phyloP scores from a whole-genome alignment of 176 grass and related monocot genomes.

The Lolium multiflorum region DNA sequence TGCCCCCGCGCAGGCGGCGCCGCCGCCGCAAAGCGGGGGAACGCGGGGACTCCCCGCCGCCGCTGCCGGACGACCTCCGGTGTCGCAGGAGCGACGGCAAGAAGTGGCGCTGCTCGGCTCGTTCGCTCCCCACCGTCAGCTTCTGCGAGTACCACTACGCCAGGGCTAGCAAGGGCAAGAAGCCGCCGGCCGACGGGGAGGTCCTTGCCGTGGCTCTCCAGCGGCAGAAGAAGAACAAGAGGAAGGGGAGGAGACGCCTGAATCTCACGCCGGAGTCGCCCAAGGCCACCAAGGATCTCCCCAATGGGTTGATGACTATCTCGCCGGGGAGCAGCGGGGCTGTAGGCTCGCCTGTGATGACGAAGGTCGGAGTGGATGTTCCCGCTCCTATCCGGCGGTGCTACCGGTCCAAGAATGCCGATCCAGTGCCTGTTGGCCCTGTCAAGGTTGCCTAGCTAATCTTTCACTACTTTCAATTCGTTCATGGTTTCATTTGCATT shows the following conservation, averaged over 20 bases:
- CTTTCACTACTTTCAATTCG: conserved; percentile 6
- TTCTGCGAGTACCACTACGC: conserved; percentile 89
- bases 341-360: conserved; percentile 30
- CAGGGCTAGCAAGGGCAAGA: conserved; percentile 64
- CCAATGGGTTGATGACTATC: conserved; percentile 98
- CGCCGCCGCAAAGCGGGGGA: conserved; percentile 38
- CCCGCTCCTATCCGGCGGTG: conserved; percentile 47
- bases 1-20: conserved; percentile 48
- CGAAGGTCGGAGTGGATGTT: conserved; percentile 83
- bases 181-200: conserved; percentile 56
- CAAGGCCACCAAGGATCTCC: conserved; percentile 65
- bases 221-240: conserved; percentile 50
- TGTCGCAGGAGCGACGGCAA: conserved; percentile 93
- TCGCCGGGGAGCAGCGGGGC: conserved; percentile 58
- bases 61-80: conserved; percentile 65
- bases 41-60: conserved; percentile 52
- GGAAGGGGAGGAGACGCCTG: conserved; percentile 48
- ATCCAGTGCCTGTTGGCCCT: conserved; percentile 76
- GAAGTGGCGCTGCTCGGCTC: conserved; percentile 81
- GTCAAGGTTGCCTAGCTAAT: conserved; percentile 69
- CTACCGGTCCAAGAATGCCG: conserved; percentile 94
- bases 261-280: conserved; percentile 31
- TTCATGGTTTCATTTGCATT: conserved; percentile 37
- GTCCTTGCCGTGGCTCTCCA: conserved; percentile 55
- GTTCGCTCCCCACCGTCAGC: conserved; percentile 63